phyloP scores from a whole-genome alignment of 495 filamentous ascomycete species.

The Penicillium nucicola region DNA sequence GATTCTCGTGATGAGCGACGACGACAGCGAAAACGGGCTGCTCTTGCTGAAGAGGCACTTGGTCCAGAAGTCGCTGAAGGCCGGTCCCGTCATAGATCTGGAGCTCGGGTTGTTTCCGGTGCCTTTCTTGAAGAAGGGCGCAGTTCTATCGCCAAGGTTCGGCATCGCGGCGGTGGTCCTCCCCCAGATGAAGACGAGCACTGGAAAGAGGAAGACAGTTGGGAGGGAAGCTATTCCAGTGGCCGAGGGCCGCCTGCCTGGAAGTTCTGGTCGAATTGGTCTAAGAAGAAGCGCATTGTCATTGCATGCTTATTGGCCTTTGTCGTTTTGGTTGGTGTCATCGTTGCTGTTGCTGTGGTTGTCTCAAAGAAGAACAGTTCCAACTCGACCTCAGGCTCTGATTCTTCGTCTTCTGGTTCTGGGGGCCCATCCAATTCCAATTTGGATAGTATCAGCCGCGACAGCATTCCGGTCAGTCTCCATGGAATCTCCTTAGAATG shows the following conservation, averaged over 20 bases:
- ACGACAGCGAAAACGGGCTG: constrained; percentile 28
- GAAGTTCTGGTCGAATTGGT: constrained; percentile 32
- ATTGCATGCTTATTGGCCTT: constrained; percentile 38
- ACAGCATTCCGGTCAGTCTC: constrained; percentile 56
- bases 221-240: constrained; percentile 29
- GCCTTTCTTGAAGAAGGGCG: constrained; percentile 65
- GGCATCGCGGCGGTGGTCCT: constrained; percentile 35
- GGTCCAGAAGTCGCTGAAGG: constrained; percentile 24
- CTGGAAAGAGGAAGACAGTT: constrained; percentile 30
- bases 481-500: not conserved
- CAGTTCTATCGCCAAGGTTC: constrained; percentile 34
- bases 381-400: constrained; percentile 12
- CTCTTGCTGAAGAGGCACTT: constrained; percentile 22
- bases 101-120: constrained; percentile 63
- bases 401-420: constrained; percentile 21
- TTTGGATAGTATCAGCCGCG: constrained; percentile 55
- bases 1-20: constrained; percentile 38
- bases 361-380: constrained; percentile 61
- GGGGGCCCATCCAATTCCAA: constrained; percentile 49
- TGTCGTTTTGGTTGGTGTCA: constrained; percentile 63
- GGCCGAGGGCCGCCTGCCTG: constrained; percentile 21
- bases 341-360: constrained; percentile 71
- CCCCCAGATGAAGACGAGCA: constrained; percentile 26
- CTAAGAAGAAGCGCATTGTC: constrained; percentile 34
- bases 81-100: constrained; percentile 40